Percentiles rank a stretch among this genome's conserved stretches.
Evolutionary conservation across 2,329 filamentous ascomycete genomes (phyloP).

Genomic region (Fusarium sororula): DNA sequence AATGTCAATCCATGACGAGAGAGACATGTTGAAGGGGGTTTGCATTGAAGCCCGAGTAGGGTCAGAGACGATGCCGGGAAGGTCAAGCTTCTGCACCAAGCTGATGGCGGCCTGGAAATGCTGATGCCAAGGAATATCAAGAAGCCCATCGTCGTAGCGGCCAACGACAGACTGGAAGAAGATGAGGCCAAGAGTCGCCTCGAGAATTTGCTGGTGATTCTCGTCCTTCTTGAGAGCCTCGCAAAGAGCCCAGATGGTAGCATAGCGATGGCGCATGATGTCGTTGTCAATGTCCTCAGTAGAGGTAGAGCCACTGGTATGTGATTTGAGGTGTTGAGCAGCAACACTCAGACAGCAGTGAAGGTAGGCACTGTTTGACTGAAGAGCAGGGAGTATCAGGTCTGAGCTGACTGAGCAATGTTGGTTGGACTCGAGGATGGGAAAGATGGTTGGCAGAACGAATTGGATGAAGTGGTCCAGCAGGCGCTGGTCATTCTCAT

Average conservation of each 20-base stretch:
- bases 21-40: constrained; percentile 93
- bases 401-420: constrained; percentile 83
- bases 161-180: constrained; percentile 96
- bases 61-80: constrained; percentile 73
- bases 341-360: constrained; percentile 96
- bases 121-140: constrained; percentile 95
- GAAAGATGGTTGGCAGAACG: constrained; percentile 89
- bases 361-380: constrained; percentile 91
- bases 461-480: constrained; percentile 91
- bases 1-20: constrained; percentile 96
- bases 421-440: constrained; percentile 89
- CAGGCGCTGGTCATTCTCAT: constrained; percentile 86
- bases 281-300: constrained; percentile 85
- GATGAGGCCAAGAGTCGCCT: constrained; percentile 93
- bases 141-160: constrained; percentile 81
- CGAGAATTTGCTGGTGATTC: constrained; percentile 87
- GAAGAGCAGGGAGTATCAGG: constrained; percentile 85
- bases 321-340: constrained; percentile 89
- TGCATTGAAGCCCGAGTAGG: constrained; percentile 62
- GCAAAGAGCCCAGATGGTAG: constrained; percentile 86
- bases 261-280: constrained; percentile 90
- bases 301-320: constrained; percentile 64
- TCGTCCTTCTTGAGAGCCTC: constrained; percentile 81
- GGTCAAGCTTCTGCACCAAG: constrained; percentile 84
- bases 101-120: constrained; percentile 93